Conservation (phyloP, 2,329 filamentous ascomycete species). For the Plenodomus biglobosus region DNA sequence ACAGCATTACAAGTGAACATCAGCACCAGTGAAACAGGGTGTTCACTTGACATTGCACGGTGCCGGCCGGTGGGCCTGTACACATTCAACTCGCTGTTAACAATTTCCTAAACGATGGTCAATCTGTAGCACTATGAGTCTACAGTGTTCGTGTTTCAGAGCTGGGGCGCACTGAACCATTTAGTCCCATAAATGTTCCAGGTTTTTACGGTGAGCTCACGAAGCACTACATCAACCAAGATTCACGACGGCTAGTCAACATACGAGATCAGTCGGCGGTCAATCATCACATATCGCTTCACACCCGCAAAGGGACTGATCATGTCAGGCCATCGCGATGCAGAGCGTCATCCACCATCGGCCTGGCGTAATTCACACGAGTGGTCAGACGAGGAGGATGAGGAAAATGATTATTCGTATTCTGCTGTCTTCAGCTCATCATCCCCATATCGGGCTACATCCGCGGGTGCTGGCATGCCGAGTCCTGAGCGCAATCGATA, state of each 20-base stretch:
- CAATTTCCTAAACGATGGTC: not conserved
- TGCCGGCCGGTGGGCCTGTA: not conserved
- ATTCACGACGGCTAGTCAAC: not conserved
- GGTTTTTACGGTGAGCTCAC: not conserved
- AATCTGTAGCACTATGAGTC: not conserved
- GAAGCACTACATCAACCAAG: not conserved
- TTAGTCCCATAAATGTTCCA: not conserved
- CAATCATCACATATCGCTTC: not conserved
- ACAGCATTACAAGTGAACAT: not conserved
- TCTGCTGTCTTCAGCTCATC: not conserved
- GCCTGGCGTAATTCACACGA: not conserved
- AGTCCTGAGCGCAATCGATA: constrained; percentile 9
- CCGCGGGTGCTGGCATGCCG: not conserved
- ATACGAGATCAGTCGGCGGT: not conserved
- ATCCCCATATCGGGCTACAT: not conserved
- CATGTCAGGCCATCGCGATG: constrained; percentile 3
- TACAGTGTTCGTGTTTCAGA: not conserved
- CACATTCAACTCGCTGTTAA: not conserved
- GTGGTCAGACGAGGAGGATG: not conserved
- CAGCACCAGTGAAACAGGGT: not conserved
- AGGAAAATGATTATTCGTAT: not conserved
- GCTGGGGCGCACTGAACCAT: not conserved
- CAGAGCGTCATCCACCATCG: not conserved
- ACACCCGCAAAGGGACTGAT: not conserved
- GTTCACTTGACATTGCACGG: not conserved